phyloP scores from a whole-genome alignment of 495 filamentous ascomycete genomes.

The Penicillium subrubescens region DNA sequence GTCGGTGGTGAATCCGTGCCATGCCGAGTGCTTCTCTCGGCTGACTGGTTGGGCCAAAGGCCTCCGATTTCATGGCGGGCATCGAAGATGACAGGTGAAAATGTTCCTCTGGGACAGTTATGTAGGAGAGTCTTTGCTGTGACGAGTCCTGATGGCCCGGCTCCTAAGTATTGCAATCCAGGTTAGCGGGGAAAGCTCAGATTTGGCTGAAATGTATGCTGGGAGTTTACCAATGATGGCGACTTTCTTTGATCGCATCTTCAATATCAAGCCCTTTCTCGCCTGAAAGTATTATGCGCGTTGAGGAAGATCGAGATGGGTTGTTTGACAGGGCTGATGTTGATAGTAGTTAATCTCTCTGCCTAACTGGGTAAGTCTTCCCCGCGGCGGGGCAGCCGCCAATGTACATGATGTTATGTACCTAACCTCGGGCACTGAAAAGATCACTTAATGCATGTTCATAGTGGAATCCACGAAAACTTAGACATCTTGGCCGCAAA shows the following conservation, averaged over 20 bases:
- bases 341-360: background rate
- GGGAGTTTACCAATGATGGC: constrained; percentile 64
- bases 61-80: constrained; percentile 66
- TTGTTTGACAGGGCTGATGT: background rate
- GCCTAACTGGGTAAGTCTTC: background rate
- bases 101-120: constrained; percentile 54
- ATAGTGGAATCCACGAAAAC: background rate
- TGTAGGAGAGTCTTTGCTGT: constrained; percentile 79
- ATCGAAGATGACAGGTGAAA: constrained; percentile 74
- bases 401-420: background rate
- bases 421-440: no score
- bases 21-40: constrained; percentile 31
- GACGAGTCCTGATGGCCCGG: constrained; percentile 79
- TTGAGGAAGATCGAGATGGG: background rate
- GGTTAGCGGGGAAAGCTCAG: constrained; percentile 1
- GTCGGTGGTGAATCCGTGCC: constrained; percentile 28
- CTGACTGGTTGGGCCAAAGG: constrained; percentile 57
- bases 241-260: constrained; percentile 55
- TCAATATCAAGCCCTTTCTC: background rate
- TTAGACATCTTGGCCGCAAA: background rate
- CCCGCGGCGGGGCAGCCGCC: constrained; percentile 2
- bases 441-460: background rate
- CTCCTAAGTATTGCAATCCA: constrained; percentile 50
- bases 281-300: background rate
- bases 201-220: background rate